Base-by-base conservation (phyloP, 2,329 filamentous ascomycete genomes). In the Periconia digitata region DNA sequence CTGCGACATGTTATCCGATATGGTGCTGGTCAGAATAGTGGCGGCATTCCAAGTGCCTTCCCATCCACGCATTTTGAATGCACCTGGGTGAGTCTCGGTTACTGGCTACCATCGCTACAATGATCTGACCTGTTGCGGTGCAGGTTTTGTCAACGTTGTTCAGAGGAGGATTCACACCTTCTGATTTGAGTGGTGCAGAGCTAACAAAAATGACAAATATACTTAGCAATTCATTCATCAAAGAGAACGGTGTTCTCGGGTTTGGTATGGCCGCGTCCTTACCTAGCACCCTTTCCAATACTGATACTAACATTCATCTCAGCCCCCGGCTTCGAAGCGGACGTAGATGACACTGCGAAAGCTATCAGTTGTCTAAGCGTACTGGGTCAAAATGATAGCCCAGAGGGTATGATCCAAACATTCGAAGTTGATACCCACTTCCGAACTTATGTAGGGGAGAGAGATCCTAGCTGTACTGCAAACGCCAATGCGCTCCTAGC, bases 401-500 rank as follows among this genome's bases (percentile, higher is more conserved):
- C 22, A 6, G 23, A 34, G 13, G 10, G 13, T n/a, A 7, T 42
- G 13, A 22, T 43, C 41, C 13, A 32, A 10, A 7, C 6, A 4
- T 35, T 35, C n/a, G 16, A 21, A 18, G 20, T n/a, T 6, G 29
- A 5, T 8, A 20, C 18, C 10, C 62, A 66, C 47, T 71, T 72
- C 46, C 53, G 49, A 12, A 72, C 68, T 2, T 72, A 71, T 45
- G 39, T 50, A 1, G 40, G 44, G 7, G 69, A 72, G 50, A 45
- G 67, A 27, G 56, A 71, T 46, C 55, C 62, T 2, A 72, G 69
- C 41, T 58, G 65, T 12, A 68, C 55, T 5, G 64, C 67, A 2
- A 72, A 72, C 52, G 68, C 63, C 49, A 70, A 72, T 48, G 64
- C 60, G 8, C 46, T 72, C 5, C 8, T 27, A 4, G 12, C 20